Base-by-base conservation (phyloP, 2,329 filamentous ascomycete genomes). In the Elsinoe batatas region DNA sequence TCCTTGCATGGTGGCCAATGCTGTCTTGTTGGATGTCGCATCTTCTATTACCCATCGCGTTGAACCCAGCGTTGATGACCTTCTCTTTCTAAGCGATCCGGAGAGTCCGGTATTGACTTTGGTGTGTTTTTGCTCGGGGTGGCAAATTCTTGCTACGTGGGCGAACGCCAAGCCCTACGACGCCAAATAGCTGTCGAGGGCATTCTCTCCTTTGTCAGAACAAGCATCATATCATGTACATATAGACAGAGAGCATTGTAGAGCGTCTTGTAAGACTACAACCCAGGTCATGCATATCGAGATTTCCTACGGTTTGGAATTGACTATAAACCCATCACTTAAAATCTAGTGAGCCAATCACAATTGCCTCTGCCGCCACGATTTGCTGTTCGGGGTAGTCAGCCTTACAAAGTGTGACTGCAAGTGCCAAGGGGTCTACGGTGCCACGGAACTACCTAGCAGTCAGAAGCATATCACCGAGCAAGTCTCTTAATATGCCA, bases 1-100 rank as follows among this genome's bases (percentile, higher is more conserved):
- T 55, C 53, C 18, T 55, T 40, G 53, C 53, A 1, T 55, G 53
- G 53, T 55, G 53, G 53, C 53, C 53, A 26, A 55, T 55, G 53
- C 26, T 37, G 18, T 17, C 12, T 32, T 44, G 37, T 17, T 55
- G 53, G 53, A 20, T 12, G 13, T 55, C 37, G 3, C 53, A 55
- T 26, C 11, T 55, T 3, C n/a, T 44, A 1, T 26, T 55, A 11
- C 53, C 53, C n/a, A 55, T 55, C 33, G 38, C 42, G n/a, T 22
- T 55, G 38, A 55, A 55, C n/a, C 53, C 53, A 30, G 53, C 53
- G 26, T 26, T 55, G 22, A 55, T 55, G 53, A 55, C 53, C 12
- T 55, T 55, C 33, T 35, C 20, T 13, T 55, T 55, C 53, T 55
- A 55, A 26, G 33, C 18, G 18, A 37, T 42, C 49, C 13, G 35